Percentiles rank a stretch among this genome's conserved stretches.
phyloP scores from a whole-genome alignment of 2,329 filamentous ascomycete genomes.

The Apiospora phragmitis region DNA sequence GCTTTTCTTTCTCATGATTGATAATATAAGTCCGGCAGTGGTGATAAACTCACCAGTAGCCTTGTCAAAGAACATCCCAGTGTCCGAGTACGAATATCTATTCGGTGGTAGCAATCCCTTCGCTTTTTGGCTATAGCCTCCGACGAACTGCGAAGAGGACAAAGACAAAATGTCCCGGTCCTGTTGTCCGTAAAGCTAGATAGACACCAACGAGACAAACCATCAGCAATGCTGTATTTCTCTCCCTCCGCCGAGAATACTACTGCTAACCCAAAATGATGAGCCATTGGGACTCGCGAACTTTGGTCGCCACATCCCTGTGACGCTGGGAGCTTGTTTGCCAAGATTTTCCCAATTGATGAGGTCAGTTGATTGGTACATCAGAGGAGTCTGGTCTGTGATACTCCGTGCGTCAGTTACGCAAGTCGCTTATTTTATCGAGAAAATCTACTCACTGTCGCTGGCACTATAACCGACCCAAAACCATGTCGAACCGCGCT shows the following conservation, averaged over 20 bases:
- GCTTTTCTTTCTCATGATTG: background rate
- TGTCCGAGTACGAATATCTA: constrained; percentile 39
- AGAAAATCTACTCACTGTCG: constrained; percentile 16
- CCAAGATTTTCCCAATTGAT: constrained; percentile 41
- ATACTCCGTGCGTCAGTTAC: background rate
- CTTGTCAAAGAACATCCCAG: constrained; percentile 41
- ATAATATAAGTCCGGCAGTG: background rate
- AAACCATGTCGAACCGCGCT: constrained; percentile 39
- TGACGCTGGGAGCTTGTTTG: constrained; percentile 31
- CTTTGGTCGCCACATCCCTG: constrained; percentile 42
- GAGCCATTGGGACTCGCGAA: constrained; percentile 40
- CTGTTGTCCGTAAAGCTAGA: constrained; percentile 40
- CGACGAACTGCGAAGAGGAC: constrained; percentile 30
- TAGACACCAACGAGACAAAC: background rate
- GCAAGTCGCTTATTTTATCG: no score
- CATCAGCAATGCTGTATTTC: background rate
- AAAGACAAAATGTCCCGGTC: constrained; percentile 39
- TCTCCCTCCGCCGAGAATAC: background rate
- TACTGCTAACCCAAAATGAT: constrained; percentile 33
- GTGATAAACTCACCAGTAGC: constrained; percentile 18
- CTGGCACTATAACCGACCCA: constrained; percentile 40
- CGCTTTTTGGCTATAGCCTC: constrained; percentile 31
- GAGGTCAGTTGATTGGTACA: constrained; percentile 41
- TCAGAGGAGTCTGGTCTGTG: constrained; percentile 34
- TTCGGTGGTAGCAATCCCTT: constrained; percentile 38